A percentile compares a stretch with the other conserved stretches of the same genome.
Evolutionary conservation across 441 rosid genomes (phyloP).

Genomic region (Erodium moschatum): DNA sequence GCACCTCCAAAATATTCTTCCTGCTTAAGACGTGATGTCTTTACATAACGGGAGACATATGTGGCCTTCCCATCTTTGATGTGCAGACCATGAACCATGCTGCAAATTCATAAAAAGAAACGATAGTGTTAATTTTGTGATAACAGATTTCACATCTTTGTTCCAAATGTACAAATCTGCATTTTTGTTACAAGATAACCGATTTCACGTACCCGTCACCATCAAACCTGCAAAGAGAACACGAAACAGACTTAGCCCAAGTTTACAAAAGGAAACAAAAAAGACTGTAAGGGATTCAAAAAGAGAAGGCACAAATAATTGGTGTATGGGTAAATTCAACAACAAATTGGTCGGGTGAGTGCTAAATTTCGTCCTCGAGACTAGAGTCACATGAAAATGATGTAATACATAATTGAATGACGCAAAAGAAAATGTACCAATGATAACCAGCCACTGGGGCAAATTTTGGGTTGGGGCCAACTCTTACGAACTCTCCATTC

Average conservation of each 20-base stretch:
- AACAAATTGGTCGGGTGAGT: no score
- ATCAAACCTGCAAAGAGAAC: constrained; percentile 66
- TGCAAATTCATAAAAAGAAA: constrained; percentile 25
- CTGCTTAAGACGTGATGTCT: constrained; percentile 75
- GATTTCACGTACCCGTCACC: constrained; percentile 80
- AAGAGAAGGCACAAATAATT: not conserved
- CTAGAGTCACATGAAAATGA: no score
- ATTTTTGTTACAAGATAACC: not conserved
- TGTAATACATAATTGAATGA: not conserved
- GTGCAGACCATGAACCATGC: constrained; percentile 94
- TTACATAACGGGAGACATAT: constrained; percentile 70
- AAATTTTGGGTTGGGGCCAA: no score
- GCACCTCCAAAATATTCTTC: constrained; percentile 74
- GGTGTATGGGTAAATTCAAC: not conserved
- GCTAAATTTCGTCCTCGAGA: not conserved
- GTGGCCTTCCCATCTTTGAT: constrained; percentile 85
- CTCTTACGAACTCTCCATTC: constrained; percentile 41
- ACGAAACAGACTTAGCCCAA: not conserved
- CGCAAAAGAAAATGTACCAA: constrained; percentile 34
- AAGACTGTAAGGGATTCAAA: not conserved
- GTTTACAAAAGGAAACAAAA: constrained; percentile 16
- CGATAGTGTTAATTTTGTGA: not conserved
- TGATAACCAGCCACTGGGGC: constrained; percentile 27
- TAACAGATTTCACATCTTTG: no score
- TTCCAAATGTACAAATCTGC: not conserved